phyloP scores from a whole-genome alignment of 2,329 filamentous ascomycete species.

The Coleophoma cylindrospora region DNA sequence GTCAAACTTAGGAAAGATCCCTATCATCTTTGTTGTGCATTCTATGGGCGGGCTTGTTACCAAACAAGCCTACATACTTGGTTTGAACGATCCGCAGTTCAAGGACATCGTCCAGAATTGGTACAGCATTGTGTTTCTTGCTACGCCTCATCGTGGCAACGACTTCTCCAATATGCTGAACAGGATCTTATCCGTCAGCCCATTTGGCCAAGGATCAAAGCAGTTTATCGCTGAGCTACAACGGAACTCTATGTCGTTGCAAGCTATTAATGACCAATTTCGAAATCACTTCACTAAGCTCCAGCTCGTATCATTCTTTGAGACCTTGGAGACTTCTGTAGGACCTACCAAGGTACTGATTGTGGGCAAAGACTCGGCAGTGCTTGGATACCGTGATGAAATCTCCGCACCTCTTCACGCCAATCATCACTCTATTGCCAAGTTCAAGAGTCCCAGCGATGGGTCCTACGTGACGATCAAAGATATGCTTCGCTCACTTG shows the following conservation, averaged over 20 bases:
- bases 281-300: slow-evolving; percentile 22
- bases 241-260: slow-evolving; percentile 13
- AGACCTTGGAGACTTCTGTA: slow-evolving; percentile 22
- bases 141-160: slow-evolving; percentile 26
- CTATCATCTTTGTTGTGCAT: slow-evolving; percentile 26
- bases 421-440: slow-evolving; percentile 27
- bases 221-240: slow-evolving; percentile 20
- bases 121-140: slow-evolving; percentile 25
- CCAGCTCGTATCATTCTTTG: slow-evolving; percentile 30
- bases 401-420: slow-evolving; percentile 18
- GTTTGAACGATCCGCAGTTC: slow-evolving; percentile 11
- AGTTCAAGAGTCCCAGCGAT: slow-evolving; percentile 13
- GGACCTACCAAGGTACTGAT: slow-evolving; percentile 8
- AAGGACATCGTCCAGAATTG: slow-evolving; percentile 7
- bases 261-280: slow-evolving; percentile 29
- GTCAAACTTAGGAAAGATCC: slow-evolving; percentile 2
- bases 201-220: slow-evolving; percentile 6
- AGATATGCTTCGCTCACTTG: neutral
- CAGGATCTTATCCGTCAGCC: neutral
- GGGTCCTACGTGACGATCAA: neutral
- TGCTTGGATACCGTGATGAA: slow-evolving; percentile 24
- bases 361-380: slow-evolving; percentile 22
- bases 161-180: slow-evolving; percentile 12
- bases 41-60: slow-evolving; percentile 29
- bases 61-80: slow-evolving; percentile 23